Base-by-base conservation (phyloP, 2,329 filamentous ascomycete species). In the Neonectria faginata region DNA sequence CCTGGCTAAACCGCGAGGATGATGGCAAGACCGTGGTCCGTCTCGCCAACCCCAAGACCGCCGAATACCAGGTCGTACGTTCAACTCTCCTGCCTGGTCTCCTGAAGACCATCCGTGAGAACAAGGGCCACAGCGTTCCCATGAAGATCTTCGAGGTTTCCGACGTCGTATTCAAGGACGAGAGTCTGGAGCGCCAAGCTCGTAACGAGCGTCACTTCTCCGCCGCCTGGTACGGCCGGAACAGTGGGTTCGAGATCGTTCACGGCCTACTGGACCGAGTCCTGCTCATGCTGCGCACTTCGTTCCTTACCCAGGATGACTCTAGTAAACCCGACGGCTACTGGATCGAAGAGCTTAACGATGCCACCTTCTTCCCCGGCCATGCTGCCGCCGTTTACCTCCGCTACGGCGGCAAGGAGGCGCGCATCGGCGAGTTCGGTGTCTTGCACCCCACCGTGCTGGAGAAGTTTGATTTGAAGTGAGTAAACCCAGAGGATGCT, bases 171-270 rank as follows among this genome's bases (percentile, higher is more conserved):
- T 93, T 97, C 85, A 97, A 98, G 82, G 95, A 97, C 74, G 81
- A 90, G 67, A 84, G 84, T 14, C 80, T 89, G 51, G 96, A 99
- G 85, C 89, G 96, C 69, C 93, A 94, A 83, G 92, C 90, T 72
- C 89, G 93, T 71, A 99, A 99, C 79, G 93, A 97, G 84, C 86
- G 95, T 60, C 95, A 97, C 82, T 98, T 97, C 78, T 93, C 93
- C n/a, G 96, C 94, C 10, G 94, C 94, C 1, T 97, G 92, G 87
- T 97, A 95, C 80, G 94, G 94, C 76, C 97, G 96, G 85, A 93
- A 90, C 3, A 94, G 91, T 72, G 96, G 97, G 45, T 99, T 99
- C 79, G 96, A 99, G 81, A 85, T 97, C 68, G 93, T 99, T 3
- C 97, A 99, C 81, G 96, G 96, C 62, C 86, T 99, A 70, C 84